Base-by-base conservation (phyloP, 768 basidiomycete species). In the Jaapia argillacea region DNA sequence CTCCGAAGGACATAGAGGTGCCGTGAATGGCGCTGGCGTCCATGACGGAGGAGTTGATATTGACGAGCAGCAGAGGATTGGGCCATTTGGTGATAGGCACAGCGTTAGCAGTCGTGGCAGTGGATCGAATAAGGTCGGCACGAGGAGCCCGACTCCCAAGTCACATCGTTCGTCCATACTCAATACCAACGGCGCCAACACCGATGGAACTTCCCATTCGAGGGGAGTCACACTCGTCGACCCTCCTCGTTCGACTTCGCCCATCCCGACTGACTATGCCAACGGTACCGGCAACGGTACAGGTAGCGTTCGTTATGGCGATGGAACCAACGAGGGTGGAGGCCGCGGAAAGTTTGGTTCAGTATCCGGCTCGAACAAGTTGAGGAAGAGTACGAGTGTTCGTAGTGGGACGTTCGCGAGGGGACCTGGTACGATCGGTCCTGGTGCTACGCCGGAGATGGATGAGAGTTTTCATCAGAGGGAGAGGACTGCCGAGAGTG, bases 351-450 rank as follows among this genome's bases (percentile, higher is more conserved):
- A n/a, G n/a, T n/a, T n/a, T n/a, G n/a, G n/a, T n/a, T n/a, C n/a
- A n/a, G 28, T 33, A 16, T 10, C 10, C 10, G 28, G 10, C 10
- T 10, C 10, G 28, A 38, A 21, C 37, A 38, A 12, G 10, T 21
- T 38, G 37, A 38, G 22, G 28, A 33, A 33, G 28, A 10, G 28
- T 16, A 16, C 28, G 24, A 59, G 53, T 41, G 37, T 53, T 35
- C 50, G 25, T 22, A 54, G 57, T 5, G 56, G 59, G 40, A 50
- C 74, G 3, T 79, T 81, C 54, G 68, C 67, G 22, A 66, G 69
- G 36, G 80, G 79, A 1, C 72, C 77, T 6, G 74, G 72, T 1
- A 71, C 70, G 3, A 68, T 68, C 0, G 74, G 74, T 4, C 73
- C 75, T 0, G 55, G 59, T 16, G 64, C 72, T 3, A 61, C 62